Conservation (phyloP, 2,329 filamentous ascomycete species). For the Nemania bipapillata region DNA sequence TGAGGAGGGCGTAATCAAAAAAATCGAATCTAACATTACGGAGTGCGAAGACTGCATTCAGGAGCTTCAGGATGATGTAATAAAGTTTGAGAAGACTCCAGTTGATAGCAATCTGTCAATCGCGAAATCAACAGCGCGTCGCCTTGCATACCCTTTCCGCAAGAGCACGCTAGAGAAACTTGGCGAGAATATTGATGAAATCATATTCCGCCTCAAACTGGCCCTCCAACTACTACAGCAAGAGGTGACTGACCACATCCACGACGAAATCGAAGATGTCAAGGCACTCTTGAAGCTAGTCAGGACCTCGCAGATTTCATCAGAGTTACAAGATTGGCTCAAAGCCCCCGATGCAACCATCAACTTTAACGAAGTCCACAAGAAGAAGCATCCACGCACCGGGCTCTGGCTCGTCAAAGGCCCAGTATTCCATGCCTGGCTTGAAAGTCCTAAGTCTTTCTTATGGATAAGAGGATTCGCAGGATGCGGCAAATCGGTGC, state of each 20-base stretch:
- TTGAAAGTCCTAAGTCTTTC: conserved; percentile 47
- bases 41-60: not conserved
- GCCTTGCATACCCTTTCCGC: not conserved
- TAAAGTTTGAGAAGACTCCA: not conserved
- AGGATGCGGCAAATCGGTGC: conserved; percentile 56
- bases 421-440: conserved; percentile 41
- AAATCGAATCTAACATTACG: not conserved
- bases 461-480: conserved; percentile 56
- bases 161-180: not conserved
- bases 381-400: conserved; percentile 50
- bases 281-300: not conserved
- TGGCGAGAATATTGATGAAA: not conserved
- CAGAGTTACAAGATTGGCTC: conserved; percentile 49
- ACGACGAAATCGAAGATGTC: not conserved
- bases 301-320: not conserved
- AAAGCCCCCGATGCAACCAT: conserved; percentile 52
- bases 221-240: not conserved
- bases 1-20: not conserved
- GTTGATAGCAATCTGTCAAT: no score
- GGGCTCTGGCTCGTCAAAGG: conserved; percentile 51
- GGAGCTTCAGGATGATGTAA: not conserved
- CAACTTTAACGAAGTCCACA: conserved; percentile 50
- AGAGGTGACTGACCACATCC: not conserved
- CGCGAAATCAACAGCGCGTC: not conserved
- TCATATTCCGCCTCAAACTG: not conserved